A percentile compares a stretch with the other conserved stretches of the same genome.
phyloP scores from a whole-genome alignment of 2,329 filamentous ascomycete species.

The Aspergillus glaucus region DNA sequence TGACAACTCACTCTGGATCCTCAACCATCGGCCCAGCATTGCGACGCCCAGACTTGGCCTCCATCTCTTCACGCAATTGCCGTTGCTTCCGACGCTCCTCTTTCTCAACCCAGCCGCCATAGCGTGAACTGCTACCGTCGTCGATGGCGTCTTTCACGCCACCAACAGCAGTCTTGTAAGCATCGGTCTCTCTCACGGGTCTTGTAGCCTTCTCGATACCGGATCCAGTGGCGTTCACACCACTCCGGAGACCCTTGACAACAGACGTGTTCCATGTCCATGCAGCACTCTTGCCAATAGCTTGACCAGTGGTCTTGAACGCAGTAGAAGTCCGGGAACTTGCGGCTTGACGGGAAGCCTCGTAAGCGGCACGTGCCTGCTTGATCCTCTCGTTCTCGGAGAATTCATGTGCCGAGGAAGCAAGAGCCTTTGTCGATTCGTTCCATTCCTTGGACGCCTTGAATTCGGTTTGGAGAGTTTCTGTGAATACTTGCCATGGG shows the following conservation, averaged over 20 bases:
- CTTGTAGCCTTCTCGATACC: constrained; percentile 91
- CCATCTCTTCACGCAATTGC: constrained; percentile 63
- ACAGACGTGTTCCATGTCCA: constrained; percentile 98
- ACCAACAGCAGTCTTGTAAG: constrained; percentile 62
- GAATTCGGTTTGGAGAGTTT: constrained; percentile 91
- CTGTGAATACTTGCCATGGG: constrained; percentile 96
- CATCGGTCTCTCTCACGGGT: constrained; percentile 88
- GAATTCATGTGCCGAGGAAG: constrained; percentile 82
- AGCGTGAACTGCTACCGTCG: constrained; percentile 90
- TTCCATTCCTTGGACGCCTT: constrained; percentile 99
- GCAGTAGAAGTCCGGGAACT: constrained; percentile 71
- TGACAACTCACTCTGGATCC: constrained; percentile 70
- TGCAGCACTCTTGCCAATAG: constrained; percentile 79
- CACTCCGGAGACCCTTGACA: constrained; percentile 83
- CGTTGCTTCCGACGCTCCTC: constrained; percentile 80
- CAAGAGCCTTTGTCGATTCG: constrained; percentile 91
- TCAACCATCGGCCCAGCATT: constrained; percentile 63
- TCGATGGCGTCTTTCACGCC: constrained; percentile 94
- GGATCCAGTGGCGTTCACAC: constrained; percentile 76
- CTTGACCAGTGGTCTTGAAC: constrained; percentile 77
- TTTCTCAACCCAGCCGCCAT: constrained; percentile 94
- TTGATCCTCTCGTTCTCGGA: constrained; percentile 88
- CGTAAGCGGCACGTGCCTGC: constrained; percentile 77
- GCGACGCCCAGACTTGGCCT: constrained; percentile 47
- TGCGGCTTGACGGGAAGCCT: constrained; percentile 77